Percentiles rank a stretch among this genome's conserved stretches.
These are phyloP conservation scores for Orbilia javanica DNA, from an alignment of 2,329 filamentous ascomycete genomes.

Conservation along the genomic window DNA sequence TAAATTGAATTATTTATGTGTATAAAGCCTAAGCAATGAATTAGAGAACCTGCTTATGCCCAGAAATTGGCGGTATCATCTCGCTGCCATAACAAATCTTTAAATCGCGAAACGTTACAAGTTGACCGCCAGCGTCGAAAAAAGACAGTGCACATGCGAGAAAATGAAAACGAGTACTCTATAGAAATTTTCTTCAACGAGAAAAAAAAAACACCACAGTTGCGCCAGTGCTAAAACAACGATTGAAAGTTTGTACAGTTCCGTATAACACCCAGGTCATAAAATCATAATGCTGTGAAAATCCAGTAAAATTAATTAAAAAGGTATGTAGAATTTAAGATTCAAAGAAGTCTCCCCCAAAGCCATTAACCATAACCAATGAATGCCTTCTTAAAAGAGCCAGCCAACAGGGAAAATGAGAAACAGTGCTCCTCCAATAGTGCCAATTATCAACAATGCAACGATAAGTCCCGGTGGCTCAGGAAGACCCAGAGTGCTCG, in stretches of 20 bases:
- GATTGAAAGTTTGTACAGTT: too few relatives aligned
- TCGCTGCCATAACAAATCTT: conserved; percentile 1
- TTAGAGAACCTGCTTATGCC: conserved; percentile 14
- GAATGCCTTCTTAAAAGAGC: conserved; percentile 8
- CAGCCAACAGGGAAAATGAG: conserved; percentile 22
- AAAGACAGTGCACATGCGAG: not conserved
- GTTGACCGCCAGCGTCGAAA: not conserved
- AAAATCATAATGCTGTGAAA: not conserved
- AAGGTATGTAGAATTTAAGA: not conserved
- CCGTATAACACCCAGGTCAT: not conserved
- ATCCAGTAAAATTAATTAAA: not conserved
- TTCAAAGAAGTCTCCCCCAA: not conserved
- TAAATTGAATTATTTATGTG: conserved; percentile 13
- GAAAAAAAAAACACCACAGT: not conserved
- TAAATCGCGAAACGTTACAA: conserved; percentile 7
- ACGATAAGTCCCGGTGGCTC: conserved; percentile 16
- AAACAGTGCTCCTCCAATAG: conserved; percentile 8
- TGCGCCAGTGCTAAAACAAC: not conserved
- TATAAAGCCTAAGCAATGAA: not conserved
- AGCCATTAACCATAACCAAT: not conserved
- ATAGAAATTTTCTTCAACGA: not conserved
- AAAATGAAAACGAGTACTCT: not conserved
- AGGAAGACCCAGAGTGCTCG: too few relatives aligned
- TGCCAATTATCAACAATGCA: conserved; percentile 22
- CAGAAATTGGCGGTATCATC: conserved; percentile 21